phyloP scores from a whole-genome alignment of 2,329 filamentous ascomycete species.

The Fusarium foetens region DNA sequence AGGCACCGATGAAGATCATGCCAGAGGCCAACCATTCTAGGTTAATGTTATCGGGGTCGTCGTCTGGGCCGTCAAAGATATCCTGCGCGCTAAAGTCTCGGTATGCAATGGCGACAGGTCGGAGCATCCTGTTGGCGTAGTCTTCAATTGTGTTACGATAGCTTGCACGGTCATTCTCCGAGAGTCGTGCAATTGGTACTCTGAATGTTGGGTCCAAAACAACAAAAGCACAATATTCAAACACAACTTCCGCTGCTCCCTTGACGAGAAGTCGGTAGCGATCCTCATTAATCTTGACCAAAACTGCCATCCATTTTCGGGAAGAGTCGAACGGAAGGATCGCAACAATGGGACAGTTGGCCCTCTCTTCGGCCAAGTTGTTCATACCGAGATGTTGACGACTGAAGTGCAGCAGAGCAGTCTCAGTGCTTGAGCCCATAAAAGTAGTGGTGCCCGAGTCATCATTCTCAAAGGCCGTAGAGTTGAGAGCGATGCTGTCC shows the following conservation, averaged over 20 bases:
- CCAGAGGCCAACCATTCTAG: constrained; percentile 59
- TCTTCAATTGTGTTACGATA: constrained; percentile 50
- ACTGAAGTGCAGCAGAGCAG: constrained; percentile 61
- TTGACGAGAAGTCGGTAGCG: constrained; percentile 65
- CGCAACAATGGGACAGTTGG: constrained; percentile 57
- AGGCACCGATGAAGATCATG: constrained; percentile 76
- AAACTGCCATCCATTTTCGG: constrained; percentile 66
- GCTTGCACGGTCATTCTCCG: constrained; percentile 46
- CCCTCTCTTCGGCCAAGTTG: constrained; percentile 57
- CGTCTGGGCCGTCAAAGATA: constrained; percentile 61
- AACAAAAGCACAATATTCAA: constrained; percentile 56
- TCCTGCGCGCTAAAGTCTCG: constrained; percentile 78
- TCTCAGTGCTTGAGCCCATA: constrained; percentile 66
- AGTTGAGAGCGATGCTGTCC: constrained; percentile 58
- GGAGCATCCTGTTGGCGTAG: constrained; percentile 75
- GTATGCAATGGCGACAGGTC: constrained; percentile 80
- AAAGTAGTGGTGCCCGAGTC: constrained; percentile 52
- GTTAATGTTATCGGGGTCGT: constrained; percentile 50
- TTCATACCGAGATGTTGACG: constrained; percentile 61
- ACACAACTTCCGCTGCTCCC: constrained; percentile 66
- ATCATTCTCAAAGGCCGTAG: constrained; percentile 64
- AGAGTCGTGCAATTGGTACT: constrained; percentile 44
- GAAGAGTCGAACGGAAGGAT: constrained; percentile 65
- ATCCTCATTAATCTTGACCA: constrained; percentile 58
- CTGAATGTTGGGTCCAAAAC: constrained; percentile 57